A percentile compares a stretch with the other conserved stretches of the same genome.
These are phyloP conservation scores for Calonectria naviculata DNA, from an alignment of 2,329 filamentous ascomycete species.

Conservation along the genomic window DNA sequence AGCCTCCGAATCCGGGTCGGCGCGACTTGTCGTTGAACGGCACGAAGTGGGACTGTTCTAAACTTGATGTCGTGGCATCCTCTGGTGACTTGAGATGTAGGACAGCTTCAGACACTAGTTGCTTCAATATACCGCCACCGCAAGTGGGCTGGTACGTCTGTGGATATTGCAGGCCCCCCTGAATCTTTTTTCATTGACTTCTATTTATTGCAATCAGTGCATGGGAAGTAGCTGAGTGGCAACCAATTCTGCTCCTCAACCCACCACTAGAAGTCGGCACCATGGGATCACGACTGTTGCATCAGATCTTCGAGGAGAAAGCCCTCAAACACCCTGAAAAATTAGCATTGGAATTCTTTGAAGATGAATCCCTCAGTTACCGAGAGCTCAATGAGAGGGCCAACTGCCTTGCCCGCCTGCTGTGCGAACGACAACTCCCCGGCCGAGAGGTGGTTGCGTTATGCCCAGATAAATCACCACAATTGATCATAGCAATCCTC, in stretches of 20 bases:
- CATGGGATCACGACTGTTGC: background rate
- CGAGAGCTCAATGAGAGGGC: background rate
- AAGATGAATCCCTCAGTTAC: background rate
- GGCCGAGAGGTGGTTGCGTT: background rate
- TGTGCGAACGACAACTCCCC: background rate
- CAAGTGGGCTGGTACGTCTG: too few relatives aligned
- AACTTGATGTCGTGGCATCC: background rate
- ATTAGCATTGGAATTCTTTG: background rate
- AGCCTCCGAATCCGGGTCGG: background rate
- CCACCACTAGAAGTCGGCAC: background rate
- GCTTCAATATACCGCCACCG: background rate
- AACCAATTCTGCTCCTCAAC: background rate
- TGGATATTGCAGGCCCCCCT: too few relatives aligned
- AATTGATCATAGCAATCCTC: background rate
- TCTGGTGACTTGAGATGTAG: background rate
- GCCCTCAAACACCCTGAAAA: background rate
- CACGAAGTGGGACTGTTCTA: background rate
- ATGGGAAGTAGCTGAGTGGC: background rate
- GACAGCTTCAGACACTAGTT: background rate
- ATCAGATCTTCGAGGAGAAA: background rate
- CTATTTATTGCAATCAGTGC: background rate
- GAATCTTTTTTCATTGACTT: background rate
- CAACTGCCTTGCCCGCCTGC: background rate
- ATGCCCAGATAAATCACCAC: background rate
- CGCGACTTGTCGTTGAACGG: background rate